Base-by-base conservation (phyloP, 208 protist genomes). In the Wallacemonas collosoma region DNA sequence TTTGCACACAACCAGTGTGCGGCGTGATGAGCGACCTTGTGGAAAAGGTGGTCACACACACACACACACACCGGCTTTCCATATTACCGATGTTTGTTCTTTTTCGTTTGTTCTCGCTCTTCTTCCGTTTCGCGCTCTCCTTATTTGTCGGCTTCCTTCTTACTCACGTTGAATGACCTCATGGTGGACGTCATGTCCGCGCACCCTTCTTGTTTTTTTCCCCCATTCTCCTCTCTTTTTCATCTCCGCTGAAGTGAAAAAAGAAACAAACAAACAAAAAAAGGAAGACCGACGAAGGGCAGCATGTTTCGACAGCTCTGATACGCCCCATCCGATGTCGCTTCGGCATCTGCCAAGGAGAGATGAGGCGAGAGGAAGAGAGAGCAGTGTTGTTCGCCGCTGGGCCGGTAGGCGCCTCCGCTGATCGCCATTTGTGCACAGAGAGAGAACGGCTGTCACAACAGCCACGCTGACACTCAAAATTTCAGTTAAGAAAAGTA, bases 131-230 rank as follows among this genome's bases (percentile, higher is more conserved):
- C 51, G 11, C 47, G 14, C 11, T 51, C 56, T 62, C 38, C 9
- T 62, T 41, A 44, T 62, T 62, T 62, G 38, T 62, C 38, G 38
- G 9, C 26, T 62, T 62, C 6, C 17, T 62, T 40, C 56, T 43
- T 62, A 41, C 38, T 43, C 14, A 38, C 38, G 56, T 40, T 36
- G 15, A 56, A 9, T 56, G 51, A 35, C 12, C 26, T 56, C 6
- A 56, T 56, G 12, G 51, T 40, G 15, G 56, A 62, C 38, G 36
- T 62, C 56, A 62, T 62, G 38, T 62, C 56, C 26, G 26, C 26
- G 53, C 26, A 36, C 53, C 15, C 48, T 53, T 53, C 15, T 14
- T 64, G 17, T 7, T 50, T 58, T 68, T 55, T 43, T 45, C 50
- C 26, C 51, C 35, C 40, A 2, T 48, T 14, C n/a, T 15, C 56